These are phyloP conservation scores for Collybiopsis luxurians DNA, from an alignment of 768 basidiomycete species.

Conservation along the genomic window DNA sequence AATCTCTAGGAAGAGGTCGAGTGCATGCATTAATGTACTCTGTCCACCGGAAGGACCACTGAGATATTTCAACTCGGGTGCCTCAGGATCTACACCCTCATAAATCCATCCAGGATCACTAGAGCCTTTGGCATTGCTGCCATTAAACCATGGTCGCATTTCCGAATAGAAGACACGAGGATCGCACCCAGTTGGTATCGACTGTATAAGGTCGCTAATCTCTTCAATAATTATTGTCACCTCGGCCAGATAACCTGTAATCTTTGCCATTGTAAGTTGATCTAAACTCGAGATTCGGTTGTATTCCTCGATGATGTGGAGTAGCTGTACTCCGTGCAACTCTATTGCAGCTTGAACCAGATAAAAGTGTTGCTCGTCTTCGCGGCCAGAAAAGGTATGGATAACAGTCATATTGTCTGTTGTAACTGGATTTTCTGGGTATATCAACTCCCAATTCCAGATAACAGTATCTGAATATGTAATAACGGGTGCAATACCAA, in stretches of 20 bases:
- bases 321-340: constrained; percentile 79
- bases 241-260: constrained; percentile 68
- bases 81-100: constrained; percentile 59
- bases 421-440: constrained; percentile 56
- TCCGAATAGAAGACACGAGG: constrained; percentile 88
- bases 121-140: constrained; percentile 62
- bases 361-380: constrained; percentile 87
- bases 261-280: constrained; percentile 62
- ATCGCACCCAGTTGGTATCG: constrained; percentile 69
- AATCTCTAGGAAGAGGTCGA: constrained; percentile 85
- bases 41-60: constrained; percentile 95
- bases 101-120: constrained; percentile 64
- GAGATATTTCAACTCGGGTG: constrained; percentile 50
- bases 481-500: constrained; percentile 89
- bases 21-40: constrained; percentile 83
- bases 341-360: constrained; percentile 80
- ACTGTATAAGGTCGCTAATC: constrained; percentile 65
- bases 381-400: constrained; percentile 79
- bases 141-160: constrained; percentile 91
- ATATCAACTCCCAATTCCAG: constrained; percentile 78
- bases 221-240: constrained; percentile 70
- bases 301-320: constrained; percentile 85
- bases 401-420: constrained; percentile 70
- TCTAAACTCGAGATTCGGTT: constrained; percentile 61
- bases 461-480: constrained; percentile 97